Base-by-base conservation (phyloP, 129 eudicot genomes). In the Arctium minus region DNA sequence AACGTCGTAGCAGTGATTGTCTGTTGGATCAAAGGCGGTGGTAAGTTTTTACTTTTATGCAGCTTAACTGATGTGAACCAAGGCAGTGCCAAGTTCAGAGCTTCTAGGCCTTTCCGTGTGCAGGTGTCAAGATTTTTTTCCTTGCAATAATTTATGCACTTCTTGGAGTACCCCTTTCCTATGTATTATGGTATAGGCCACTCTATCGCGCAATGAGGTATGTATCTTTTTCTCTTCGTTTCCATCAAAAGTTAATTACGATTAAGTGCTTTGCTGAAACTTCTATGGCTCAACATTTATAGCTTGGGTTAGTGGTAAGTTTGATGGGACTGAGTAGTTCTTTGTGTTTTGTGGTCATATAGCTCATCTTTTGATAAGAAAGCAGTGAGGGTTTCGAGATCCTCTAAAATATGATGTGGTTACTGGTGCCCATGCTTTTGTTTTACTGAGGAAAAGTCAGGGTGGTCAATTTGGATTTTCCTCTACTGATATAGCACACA, bases 161-260 rank as follows among this genome's bases (percentile, higher is more conserved):
- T 53, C 89, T 89, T 86, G 99, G 99, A 79, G 87, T 88, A 77
- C 99, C 99, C 50, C 89, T 96, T 70, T 96, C 99, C 6, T 96
- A 93, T 77, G 88, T 93, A 72, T 82, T 93, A 78, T 96, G 99
- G 99, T 96, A 96, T 86, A 85, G 97, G 82, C 99, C 98, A 74
- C 91, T 96, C 50, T 96, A 96, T 82, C 91, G 92, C 50, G 99
- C 97, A 73, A 90, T 96, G 98, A 96, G 99, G 98, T 96, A 88
- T 73, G 9, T 37, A 56, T 33, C 11, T 76, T 36, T 7, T 38
- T 76, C 53, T 44, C 74, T 40, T 18, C 30, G 35, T 37, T 11
- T 1, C 10, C 39, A 13, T 60, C 29, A 62, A 73, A 72, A 27
- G 32, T 29, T 42, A 22, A 27, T 27, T 56, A 13, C 79, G 64